Evolutionary conservation across 163 green algal genomes (phyloP), one percentile per base, ranked within the genome.

Genomic region (Scenedesmus sp.): DNA sequence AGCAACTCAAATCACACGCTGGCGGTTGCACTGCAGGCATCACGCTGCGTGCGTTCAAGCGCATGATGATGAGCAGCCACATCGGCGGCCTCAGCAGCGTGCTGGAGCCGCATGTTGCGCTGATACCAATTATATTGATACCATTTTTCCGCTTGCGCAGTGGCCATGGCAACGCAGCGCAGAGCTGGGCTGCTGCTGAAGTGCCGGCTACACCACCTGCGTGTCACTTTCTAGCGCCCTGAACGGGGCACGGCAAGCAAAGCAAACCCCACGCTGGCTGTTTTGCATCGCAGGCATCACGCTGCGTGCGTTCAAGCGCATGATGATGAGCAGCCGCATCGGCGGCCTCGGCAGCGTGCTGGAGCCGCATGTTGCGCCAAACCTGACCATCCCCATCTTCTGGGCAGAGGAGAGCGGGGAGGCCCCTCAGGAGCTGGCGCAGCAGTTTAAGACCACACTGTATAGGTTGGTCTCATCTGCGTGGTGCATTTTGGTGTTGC

Each of bases 251-350:
- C 34, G 34, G 34, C 34, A 46, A 46, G 34, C 34, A 73, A 18
- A n/a, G 64, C 64, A 73, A 23, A 3, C 18, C 10, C 12, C 64
- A 20, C 3, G 18, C 64, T 73, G 64, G 3, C 3, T 73, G 12
- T 20, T 23, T 73, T 52, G 2, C 55, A 56, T 9, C n/a, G 26
- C 89, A 92, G 89, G 89, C 54, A 85, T 89, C 66, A 92, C 89
- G 3, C 59, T 92, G 82, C 82, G 89, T 7, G 89, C 83, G 6
- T 90, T 54, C 23, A 90, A 92, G 56, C 89, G 89, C 20, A 46
- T 92, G 56, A 89, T 90, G 73, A n/a, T 92, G 66, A 92, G 89
- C 83, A 70, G 20, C 46, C 73, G 74, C 26, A 46, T 92, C 6
- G 82, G 66, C 2, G 55, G 20, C 4, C 56, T 90, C 1, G 89